Base-by-base conservation (phyloP, 2,329 filamentous ascomycete genomes). In the Epichloe hybrida region DNA sequence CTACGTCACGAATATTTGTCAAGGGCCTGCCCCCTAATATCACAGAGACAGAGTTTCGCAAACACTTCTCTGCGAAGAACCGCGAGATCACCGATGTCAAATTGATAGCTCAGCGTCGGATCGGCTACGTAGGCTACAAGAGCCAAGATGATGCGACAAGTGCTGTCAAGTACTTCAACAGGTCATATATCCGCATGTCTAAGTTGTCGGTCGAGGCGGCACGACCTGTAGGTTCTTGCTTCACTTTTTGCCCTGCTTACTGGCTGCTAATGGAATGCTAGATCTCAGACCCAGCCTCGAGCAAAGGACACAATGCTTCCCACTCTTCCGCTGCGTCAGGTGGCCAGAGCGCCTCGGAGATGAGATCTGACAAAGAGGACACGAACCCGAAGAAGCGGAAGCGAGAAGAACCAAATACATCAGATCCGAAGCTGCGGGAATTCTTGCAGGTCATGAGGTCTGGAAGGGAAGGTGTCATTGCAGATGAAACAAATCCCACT, bases 121-220 rank as follows among this genome's bases (percentile, higher is more conserved):
- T 98, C 68, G 93, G 90, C 59, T 98, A 95, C 75, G 81, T 98
- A 53, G 93, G 93, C 55, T 97, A 91, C 75, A 90, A 87, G 70
- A 86, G 80, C 48, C 73, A 85, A 13, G 81, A 91, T 55, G 84
- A 88, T 64, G 93, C 93, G 51, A 74, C 79, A 52, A 80, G 83
- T 62, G 91, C 93, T 43, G 86, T 94, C 65, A 90, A 87, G 68
- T 95, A 95, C 72, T 96, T 96, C 75, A 90, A 98, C 74, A 88
- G 81, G 65, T 84, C 90, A 56, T 98, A 89, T 69, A 88, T 98
- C 61, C 88, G 89, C 60, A 93, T 96, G 86, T 95, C 90, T 52
- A 94, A 84, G 72, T 89, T 98, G 61, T 78, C 77, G 34, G 93
- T 96, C 55, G 90, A 96, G 71, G 72, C 93, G 62, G 93, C 93